Percentiles rank a stretch among this genome's conserved stretches.
phyloP scores from a whole-genome alignment of 257 asterid species.

The Knoxia roxburghii region DNA sequence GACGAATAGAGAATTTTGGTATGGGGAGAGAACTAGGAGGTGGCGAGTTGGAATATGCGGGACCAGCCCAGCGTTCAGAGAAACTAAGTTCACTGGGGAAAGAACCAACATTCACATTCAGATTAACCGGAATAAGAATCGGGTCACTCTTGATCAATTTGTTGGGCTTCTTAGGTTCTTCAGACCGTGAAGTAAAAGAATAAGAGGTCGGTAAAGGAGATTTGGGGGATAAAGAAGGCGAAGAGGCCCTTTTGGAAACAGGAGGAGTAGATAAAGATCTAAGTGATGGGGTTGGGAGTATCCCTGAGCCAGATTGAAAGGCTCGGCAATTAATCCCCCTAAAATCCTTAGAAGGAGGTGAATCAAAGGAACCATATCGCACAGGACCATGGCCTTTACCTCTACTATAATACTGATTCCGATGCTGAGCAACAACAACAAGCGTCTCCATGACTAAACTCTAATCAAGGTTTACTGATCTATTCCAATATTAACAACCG shows the following conservation, averaged over 20 bases:
- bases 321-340: slow-evolving; percentile 53
- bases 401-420: slow-evolving; percentile 46
- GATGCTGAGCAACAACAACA: slow-evolving; percentile 57
- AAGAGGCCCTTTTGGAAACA: slow-evolving; percentile 18
- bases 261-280: slow-evolving; percentile 33
- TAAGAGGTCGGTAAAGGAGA: slow-evolving; percentile 28
- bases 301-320: slow-evolving; percentile 50
- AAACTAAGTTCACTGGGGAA: slow-evolving; percentile 35
- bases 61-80: slow-evolving; percentile 99
- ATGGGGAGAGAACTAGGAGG: slow-evolving; percentile 95
- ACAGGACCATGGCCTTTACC: slow-evolving; percentile 22
- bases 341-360: slow-evolving; percentile 31
- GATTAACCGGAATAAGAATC: slow-evolving; percentile 42
- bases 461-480: neutral
- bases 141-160: slow-evolving; percentile 33
- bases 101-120: slow-evolving; percentile 22
- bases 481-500: slow-evolving; percentile 11
- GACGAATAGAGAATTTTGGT: slow-evolving; percentile 66
- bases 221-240: slow-evolving; percentile 30
- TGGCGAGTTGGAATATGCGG: slow-evolving; percentile 89
- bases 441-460: slow-evolving; percentile 54
- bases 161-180: slow-evolving; percentile 24
- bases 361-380: slow-evolving; percentile 33
- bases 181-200: slow-evolving; percentile 18
- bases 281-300: slow-evolving; percentile 45